Evolutionary conservation across 2,329 filamentous ascomycete genomes (phyloP), one percentile per base, ranked within the genome.

Genomic region (Neobulgaria alba): DNA sequence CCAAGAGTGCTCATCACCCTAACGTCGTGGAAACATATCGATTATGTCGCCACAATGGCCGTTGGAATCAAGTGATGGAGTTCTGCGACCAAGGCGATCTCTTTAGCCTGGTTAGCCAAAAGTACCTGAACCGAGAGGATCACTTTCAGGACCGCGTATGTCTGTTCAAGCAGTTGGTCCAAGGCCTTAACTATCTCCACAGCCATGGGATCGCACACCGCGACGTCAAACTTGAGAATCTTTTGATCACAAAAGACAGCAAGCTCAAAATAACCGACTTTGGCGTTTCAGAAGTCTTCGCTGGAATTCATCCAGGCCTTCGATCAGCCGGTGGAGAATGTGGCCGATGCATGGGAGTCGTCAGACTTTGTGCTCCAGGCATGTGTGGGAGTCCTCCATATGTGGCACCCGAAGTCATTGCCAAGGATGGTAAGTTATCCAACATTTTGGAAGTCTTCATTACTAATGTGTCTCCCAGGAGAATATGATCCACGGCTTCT

Each of bases 31-130:
- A 86, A 61, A 89, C 85, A 0, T 66, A 88, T 36, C 47, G 49
- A 19, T 69, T 94, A 4, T 92, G 86, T 65, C 78, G 74, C 10
- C 73, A 88, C 51, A 75, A 79, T 51, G 77, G 76, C 21, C 78
- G 82, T 29, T 93, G 85, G 83, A 89, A 87, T 59, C 85, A 93
- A 59, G 85, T 94, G 41, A 95, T 95, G 88, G 86, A 95, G 59
- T 93, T 85, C 60, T 94, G 88, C 65, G 72, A 77, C 3, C 77
- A 86, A 51, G 87, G 88, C 33, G 88, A 94, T 57, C 67, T 95
- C 4, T 90, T 83, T 60, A 71, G 72, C 47, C 66, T 94, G 10
- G 80, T 93, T 29, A 75, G 80, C 49, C 82, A 81, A 59, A 74
- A 75, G 23, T 81, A 82, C 53, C 75, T 93, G 48, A 74, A 68